phyloP scores from a whole-genome alignment of 2,329 filamentous ascomycete species.

The Colletotrichum chlorophyti region DNA sequence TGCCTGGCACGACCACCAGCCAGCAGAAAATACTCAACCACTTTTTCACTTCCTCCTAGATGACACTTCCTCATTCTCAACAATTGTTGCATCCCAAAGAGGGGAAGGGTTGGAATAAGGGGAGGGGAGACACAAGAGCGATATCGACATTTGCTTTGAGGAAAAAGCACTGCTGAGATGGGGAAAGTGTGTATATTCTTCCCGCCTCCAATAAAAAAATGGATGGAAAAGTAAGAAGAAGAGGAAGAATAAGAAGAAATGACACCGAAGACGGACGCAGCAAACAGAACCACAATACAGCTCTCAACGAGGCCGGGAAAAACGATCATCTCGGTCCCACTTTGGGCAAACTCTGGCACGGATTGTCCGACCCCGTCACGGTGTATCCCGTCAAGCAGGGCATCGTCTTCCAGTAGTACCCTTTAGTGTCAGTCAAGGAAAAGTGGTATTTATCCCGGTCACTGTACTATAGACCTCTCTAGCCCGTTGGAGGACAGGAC shows the following conservation, averaged over 20 bases:
- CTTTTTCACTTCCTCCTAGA: no score
- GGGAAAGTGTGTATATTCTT: slow-evolving; percentile 3
- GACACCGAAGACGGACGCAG: not conserved
- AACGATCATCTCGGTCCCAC: slow-evolving; percentile 19
- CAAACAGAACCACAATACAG: not conserved
- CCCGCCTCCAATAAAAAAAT: not conserved
- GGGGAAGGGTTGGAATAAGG: not conserved
- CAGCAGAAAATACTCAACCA: no score
- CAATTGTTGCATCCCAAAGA: not conserved
- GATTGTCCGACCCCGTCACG: slow-evolving; percentile 22
- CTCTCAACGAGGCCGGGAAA: slow-evolving; percentile 1
- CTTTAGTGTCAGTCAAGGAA: no score
- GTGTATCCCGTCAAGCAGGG: not conserved
- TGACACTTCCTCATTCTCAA: slow-evolving; percentile 13
- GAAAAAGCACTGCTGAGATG: slow-evolving; percentile 3
- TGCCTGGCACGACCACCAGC: no score
- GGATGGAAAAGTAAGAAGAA: not conserved
- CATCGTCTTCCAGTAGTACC: not conserved
- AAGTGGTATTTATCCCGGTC: not conserved
- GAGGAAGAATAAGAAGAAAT: not conserved
- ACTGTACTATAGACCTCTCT: no score
- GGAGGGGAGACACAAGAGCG: not conserved
- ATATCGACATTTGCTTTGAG: slow-evolving; percentile 12
- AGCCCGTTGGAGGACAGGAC: no score
- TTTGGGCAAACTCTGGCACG: slow-evolving; percentile 5